These are phyloP conservation scores for Fusarium sp. DNA, from an alignment of 2,329 filamentous ascomycete species.

Conservation along the genomic window DNA sequence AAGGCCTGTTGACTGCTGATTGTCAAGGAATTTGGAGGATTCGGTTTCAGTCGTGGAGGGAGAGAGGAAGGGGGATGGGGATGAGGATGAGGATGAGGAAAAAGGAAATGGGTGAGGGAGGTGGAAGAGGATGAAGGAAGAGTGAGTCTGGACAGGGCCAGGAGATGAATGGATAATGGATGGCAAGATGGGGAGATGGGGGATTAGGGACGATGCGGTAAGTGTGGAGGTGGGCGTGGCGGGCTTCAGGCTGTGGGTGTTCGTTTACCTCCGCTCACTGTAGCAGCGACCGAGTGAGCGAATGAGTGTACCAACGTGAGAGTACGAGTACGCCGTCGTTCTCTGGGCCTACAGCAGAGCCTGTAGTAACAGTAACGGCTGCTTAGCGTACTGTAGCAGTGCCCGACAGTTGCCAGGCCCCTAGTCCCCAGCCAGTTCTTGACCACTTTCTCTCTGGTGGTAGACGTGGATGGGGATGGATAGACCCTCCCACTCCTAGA, in stretches of 20 bases:
- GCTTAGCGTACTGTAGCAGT: slow-evolving; percentile 19
- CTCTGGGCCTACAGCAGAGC: background rate
- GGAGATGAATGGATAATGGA: slow-evolving; percentile 36
- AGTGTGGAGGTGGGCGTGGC: slow-evolving; percentile 44
- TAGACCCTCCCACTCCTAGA: background rate
- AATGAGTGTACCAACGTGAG: slow-evolving; percentile 6
- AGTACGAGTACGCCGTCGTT: slow-evolving; percentile 29
- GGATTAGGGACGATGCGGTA: slow-evolving; percentile 33
- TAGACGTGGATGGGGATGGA: slow-evolving; percentile 11
- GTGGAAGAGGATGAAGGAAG: slow-evolving; percentile 41
- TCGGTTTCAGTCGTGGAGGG: slow-evolving; percentile 48
- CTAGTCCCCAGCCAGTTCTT: no score
- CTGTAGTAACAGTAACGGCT: slow-evolving; percentile 27
- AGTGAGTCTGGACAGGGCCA: slow-evolving; percentile 29
- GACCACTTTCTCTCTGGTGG: no score
- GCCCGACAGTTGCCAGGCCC: slow-evolving; percentile 30
- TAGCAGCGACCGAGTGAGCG: background rate
- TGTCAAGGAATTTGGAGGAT: slow-evolving; percentile 50
- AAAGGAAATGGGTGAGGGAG: slow-evolving; percentile 36
- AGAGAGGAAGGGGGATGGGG: slow-evolving; percentile 33
- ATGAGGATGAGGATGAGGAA: slow-evolving; percentile 31
- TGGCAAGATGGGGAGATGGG: slow-evolving; percentile 42
- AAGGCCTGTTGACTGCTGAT: slow-evolving; percentile 47
- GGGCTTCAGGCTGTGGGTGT: slow-evolving; percentile 27
- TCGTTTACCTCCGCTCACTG: slow-evolving; percentile 11